Evolutionary conservation across 441 rosid genomes (phyloP).

Genomic region (Flueggea neowawraea): DNA sequence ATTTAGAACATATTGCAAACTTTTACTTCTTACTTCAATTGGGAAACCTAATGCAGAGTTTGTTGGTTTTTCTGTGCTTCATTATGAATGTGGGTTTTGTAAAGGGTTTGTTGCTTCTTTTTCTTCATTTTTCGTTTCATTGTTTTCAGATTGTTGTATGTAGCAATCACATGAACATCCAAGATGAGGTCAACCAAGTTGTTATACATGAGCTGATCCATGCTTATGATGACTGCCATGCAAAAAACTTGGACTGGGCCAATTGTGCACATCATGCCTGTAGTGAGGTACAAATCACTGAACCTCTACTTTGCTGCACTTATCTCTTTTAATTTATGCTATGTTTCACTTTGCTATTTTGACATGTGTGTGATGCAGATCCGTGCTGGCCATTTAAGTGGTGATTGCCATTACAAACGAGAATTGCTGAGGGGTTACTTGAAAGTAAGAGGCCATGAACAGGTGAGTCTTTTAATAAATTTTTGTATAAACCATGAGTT

Average conservation of each 20-base stretch:
- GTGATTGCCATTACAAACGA: constrained; percentile 93
- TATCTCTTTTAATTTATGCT: neutral
- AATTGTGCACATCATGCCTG: constrained; percentile 98
- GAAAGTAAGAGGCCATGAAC: constrained; percentile 86
- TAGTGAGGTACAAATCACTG: constrained; percentile 55
- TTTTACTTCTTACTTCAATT: too few species aligned
- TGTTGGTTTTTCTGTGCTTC: too few species aligned
- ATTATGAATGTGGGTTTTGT: too few species aligned
- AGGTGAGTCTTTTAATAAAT: constrained; percentile 40
- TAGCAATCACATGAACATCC: too few species aligned
- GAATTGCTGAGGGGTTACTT: constrained; percentile 73
- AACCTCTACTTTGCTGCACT: neutral
- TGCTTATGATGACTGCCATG: too few species aligned
- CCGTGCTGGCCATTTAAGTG: constrained; percentile 88
- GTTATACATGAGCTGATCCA: too few species aligned
- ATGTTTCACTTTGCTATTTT: neutral
- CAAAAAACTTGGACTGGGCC: constrained; percentile 60
- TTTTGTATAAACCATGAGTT: neutral
- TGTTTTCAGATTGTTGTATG: too few species aligned
- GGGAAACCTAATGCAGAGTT: too few species aligned
- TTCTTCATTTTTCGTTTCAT: too few species aligned
- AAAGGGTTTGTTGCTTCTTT: too few species aligned
- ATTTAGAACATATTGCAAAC: too few species aligned
- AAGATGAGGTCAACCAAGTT: too few species aligned
- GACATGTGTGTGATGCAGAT: constrained; percentile 39